Conservation (phyloP, 2,329 filamentous ascomycete species). For the Penicillium sp. region DNA sequence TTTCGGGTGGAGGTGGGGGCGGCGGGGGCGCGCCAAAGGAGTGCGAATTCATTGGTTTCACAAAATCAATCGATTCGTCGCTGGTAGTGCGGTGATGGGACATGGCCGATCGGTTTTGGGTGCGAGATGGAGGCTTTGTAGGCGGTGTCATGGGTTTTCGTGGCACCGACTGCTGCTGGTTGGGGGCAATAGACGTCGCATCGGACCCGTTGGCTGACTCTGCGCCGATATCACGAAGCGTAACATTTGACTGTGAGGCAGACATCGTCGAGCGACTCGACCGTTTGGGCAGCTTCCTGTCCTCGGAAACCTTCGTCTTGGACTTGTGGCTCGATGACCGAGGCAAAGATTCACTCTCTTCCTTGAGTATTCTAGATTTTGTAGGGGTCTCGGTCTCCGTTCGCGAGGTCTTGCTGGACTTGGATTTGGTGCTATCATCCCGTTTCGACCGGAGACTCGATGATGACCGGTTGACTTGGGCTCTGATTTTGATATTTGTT, state of each 20-base stretch:
- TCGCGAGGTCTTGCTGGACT: constrained; percentile 36
- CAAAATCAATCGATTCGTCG: constrained; percentile 38
- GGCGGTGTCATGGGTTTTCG: constrained; percentile 32
- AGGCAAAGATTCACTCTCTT: constrained; percentile 34
- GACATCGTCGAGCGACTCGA: constrained; percentile 34
- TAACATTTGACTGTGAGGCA: constrained; percentile 36
- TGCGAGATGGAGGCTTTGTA: constrained; percentile 36
- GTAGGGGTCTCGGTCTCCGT: constrained; percentile 41
- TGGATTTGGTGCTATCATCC: constrained; percentile 34
- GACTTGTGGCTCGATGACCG: constrained; percentile 37
- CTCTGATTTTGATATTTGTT: constrained; percentile 36
- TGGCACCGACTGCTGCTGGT: constrained; percentile 36
- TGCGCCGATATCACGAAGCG: constrained; percentile 33
- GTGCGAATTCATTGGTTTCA: constrained; percentile 29
- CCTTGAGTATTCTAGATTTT: constrained; percentile 37
- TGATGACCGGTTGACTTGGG: constrained; percentile 42
- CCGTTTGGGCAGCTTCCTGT: constrained; percentile 34
- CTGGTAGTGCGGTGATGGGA: constrained; percentile 35
- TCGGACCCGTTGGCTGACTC: constrained; percentile 45
- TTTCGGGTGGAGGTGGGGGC: constrained; percentile 70
- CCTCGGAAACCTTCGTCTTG: constrained; percentile 33
- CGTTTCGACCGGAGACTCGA: constrained; percentile 41
- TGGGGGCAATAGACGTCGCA: constrained; percentile 47
- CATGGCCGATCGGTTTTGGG: constrained; percentile 32
- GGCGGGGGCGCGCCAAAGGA: constrained; percentile 56